phyloP scores from a whole-genome alignment of 2,329 filamentous ascomycete species.

The Penicillium sp. region DNA sequence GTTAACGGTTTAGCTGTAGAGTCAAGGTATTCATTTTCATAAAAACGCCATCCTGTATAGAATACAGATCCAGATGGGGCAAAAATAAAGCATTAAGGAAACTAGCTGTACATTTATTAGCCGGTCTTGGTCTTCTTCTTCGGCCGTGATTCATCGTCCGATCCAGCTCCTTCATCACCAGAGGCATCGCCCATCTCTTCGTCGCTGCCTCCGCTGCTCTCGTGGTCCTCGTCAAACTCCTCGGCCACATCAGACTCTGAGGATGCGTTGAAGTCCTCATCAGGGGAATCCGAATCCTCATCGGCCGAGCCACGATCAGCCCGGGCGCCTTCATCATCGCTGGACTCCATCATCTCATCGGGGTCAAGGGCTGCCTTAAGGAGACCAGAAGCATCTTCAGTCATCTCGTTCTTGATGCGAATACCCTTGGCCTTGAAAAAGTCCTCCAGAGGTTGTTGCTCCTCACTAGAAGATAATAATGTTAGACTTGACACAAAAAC shows the following conservation, averaged over 20 bases:
- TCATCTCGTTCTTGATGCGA: conserved; percentile 97
- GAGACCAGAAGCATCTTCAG: conserved; percentile 71
- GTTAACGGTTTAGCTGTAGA: too few relatives aligned
- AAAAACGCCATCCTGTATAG: not conserved
- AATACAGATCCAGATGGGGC: not conserved
- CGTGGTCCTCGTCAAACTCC: conserved; percentile 89
- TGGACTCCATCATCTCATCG: conserved; percentile 75
- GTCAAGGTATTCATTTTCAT: not conserved
- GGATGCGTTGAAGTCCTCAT: conserved; percentile 93
- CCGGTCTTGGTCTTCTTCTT: conserved; percentile 63
- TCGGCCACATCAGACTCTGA: conserved; percentile 95
- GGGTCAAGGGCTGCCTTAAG: conserved; percentile 81
- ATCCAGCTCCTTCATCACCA: conserved; percentile 32
- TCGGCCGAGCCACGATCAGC: conserved; percentile 87
- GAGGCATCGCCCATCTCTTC: conserved; percentile 57
- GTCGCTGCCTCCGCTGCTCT: conserved; percentile 72
- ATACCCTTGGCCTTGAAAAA: conserved; percentile 97
- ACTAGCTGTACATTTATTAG: conserved; percentile 30
- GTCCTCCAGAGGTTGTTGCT: conserved; percentile 91
- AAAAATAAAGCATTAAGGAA: not conserved
- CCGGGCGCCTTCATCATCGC: conserved; percentile 73
- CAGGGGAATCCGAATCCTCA: conserved; percentile 91
- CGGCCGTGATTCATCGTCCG: conserved; percentile 55
- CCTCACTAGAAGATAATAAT: conserved; percentile 59
- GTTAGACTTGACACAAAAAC: conserved; percentile 16